These are phyloP conservation scores for Lentinula raphanica DNA, from an alignment of 768 basidiomycete species.

Conservation along the genomic window DNA sequence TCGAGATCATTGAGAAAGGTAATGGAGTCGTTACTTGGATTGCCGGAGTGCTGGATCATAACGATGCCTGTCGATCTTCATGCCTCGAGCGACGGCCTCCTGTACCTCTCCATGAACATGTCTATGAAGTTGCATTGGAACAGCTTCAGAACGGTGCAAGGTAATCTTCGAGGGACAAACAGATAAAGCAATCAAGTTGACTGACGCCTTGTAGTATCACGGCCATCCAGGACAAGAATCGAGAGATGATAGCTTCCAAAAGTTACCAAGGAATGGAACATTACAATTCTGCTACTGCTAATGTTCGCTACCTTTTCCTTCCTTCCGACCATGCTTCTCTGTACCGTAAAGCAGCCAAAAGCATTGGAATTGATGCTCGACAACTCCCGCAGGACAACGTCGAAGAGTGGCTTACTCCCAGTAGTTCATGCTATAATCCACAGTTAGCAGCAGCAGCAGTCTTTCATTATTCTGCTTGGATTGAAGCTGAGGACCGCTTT, in stretches of 20 bases:
- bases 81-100: slow-evolving; percentile 16
- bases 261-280: slow-evolving; percentile 4
- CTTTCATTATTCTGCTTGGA: slow-evolving; percentile 22
- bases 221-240: slow-evolving; percentile 10
- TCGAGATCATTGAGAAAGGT: slow-evolving; percentile 21
- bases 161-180: neutral
- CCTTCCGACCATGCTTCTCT: slow-evolving; percentile 15
- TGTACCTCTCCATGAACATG: slow-evolving; percentile 24
- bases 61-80: slow-evolving; percentile 19
- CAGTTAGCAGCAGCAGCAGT: slow-evolving; percentile 11
- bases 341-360: slow-evolving; percentile 11
- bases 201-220: slow-evolving; percentile 5
- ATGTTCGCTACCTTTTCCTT: slow-evolving; percentile 17
- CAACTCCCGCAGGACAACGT: slow-evolving; percentile 11
- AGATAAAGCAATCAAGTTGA: no score
- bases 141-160: slow-evolving; percentile 16
- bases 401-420: slow-evolving; percentile 12
- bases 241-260: slow-evolving; percentile 5
- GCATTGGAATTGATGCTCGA: neutral
- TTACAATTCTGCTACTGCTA: slow-evolving; percentile 1
- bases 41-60: slow-evolving; percentile 22
- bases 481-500: slow-evolving; percentile 18
- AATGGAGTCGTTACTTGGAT: slow-evolving; percentile 17
- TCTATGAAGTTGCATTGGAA: slow-evolving; percentile 15
- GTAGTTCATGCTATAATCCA: slow-evolving; percentile 1